Base-by-base conservation (phyloP, 2,329 filamentous ascomycete species). In the Colletotrichum horii region DNA sequence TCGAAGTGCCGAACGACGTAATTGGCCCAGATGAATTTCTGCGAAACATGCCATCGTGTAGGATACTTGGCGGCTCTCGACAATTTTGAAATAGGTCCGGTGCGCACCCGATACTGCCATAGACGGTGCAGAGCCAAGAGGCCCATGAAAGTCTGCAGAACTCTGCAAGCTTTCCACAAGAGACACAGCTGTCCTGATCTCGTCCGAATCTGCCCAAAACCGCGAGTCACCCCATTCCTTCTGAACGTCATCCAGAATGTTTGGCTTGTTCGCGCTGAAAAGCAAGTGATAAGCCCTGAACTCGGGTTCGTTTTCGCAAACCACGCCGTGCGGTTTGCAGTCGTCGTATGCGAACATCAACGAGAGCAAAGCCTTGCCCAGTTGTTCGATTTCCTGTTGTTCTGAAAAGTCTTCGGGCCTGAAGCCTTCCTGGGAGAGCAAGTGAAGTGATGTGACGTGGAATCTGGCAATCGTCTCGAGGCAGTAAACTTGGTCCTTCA, bases 41-140 rank as follows among this genome's bases (percentile, higher is more conserved):
- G 92, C 92, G 75, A 94, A 90, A 78, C 92, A 94, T 16, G 92
- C 92, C 91, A 94, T 93, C 2, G 91, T 93, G 80, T 94, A 94
- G 1, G 92, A 93, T 4, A 93, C 89, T 19, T 85, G 83, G 0
- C 86, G 84, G 55, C 89, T 87, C 77, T 90, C 87, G 32, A 94
- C 85, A 64, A 94, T 91, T 28, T 88, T 86, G 79, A 94, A 93
- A 81, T 90, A 93, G 22, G 89, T 87, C 28, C 86, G 84, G 60
- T 88, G 90, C 8, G 87, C 86, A 24, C 87, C 87, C 55, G 89
- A 84, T 3, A 90, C 88, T 14, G 89, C 87, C 22, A 89, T 83
- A 2, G 87, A 86, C 2, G 88, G 86, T 1, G 83, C 85, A 12
- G 89, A 88, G 66, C 87, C 88, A 65, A 93, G 81, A 1, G 92